Conservation (phyloP, 2,329 filamentous ascomycete genomes). For the Xylaria sp. region DNA sequence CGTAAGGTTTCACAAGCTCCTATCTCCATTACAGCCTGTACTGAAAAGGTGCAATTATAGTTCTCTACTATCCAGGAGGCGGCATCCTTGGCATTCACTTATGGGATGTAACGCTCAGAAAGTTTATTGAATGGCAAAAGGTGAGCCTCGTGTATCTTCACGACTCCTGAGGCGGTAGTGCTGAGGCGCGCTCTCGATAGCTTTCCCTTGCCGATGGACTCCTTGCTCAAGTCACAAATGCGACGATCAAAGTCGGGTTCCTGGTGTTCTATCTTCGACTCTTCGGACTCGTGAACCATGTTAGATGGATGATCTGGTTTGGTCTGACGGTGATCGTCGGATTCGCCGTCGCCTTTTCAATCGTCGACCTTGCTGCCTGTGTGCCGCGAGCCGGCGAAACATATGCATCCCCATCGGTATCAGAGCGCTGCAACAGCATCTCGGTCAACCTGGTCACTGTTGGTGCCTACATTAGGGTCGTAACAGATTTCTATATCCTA, state of each 20-base stretch:
- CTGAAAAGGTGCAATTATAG: slow-evolving; percentile 9
- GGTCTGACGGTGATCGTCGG: slow-evolving; percentile 29
- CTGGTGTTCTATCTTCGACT: slow-evolving; percentile 37
- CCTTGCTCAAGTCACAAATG: slow-evolving; percentile 36
- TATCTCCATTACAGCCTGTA: too few species aligned
- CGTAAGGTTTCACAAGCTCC: too few species aligned
- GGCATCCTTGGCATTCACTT: slow-evolving; percentile 40
- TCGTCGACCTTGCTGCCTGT: slow-evolving; percentile 34
- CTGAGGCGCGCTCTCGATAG: too few species aligned
- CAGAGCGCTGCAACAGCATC: slow-evolving; percentile 33
- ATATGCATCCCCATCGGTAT: slow-evolving; percentile 27
- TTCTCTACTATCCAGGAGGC: slow-evolving; percentile 33
- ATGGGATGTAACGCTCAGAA: slow-evolving; percentile 39
- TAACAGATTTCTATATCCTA: slow-evolving; percentile 38
- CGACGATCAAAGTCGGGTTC: slow-evolving; percentile 36
- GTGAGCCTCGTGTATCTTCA: slow-evolving; percentile 11
- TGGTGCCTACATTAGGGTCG: slow-evolving; percentile 31
- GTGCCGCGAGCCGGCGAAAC: slow-evolving; percentile 11
- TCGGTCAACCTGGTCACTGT: slow-evolving; percentile 30
- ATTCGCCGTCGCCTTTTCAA: slow-evolving; percentile 32
- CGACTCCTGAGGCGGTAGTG: too few species aligned
- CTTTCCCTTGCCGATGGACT: slow-evolving; percentile 36
- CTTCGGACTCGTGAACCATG: slow-evolving; percentile 24
- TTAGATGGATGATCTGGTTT: slow-evolving; percentile 32
- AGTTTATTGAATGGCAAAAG: slow-evolving; percentile 36